A percentile compares a stretch with the other conserved stretches of the same genome.
These are phyloP conservation scores for Ophiostoma ulmi DNA, from an alignment of 2,329 filamentous ascomycete species.

Conservation along the genomic window DNA sequence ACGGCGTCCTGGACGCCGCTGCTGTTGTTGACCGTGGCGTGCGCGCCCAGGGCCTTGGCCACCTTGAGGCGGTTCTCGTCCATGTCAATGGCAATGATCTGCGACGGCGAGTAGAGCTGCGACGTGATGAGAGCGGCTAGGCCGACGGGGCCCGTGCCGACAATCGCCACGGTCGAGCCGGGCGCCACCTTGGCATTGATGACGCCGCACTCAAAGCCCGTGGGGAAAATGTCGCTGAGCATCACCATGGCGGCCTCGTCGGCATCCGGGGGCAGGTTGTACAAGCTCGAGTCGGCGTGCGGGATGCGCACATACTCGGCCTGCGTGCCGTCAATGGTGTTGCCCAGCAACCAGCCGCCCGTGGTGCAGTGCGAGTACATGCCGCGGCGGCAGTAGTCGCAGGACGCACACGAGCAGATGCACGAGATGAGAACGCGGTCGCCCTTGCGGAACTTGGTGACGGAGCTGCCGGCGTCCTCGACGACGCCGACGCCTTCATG, in stretches of 20 bases:
- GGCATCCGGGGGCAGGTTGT: conserved; percentile 39
- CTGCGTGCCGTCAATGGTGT: conserved; percentile 50
- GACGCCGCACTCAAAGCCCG: conserved; percentile 51
- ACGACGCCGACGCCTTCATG: conserved; percentile 51
- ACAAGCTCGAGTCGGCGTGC: conserved; percentile 46
- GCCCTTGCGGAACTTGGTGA: conserved; percentile 45
- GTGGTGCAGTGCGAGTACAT: conserved; percentile 50
- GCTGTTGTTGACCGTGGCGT: conserved; percentile 40
- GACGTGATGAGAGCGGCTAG: conserved; percentile 51
- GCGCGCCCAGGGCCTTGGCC: conserved; percentile 46
- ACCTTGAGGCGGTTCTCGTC: conserved; percentile 45
- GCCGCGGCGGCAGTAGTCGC: conserved; percentile 46
- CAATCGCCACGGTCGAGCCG: conserved; percentile 48
- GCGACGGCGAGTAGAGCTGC: conserved; percentile 48
- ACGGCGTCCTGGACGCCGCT: conserved; percentile 30
- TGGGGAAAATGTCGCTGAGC: conserved; percentile 53
- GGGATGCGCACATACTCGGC: conserved; percentile 53
- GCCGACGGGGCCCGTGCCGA: conserved; percentile 53
- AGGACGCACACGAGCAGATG: conserved; percentile 48
- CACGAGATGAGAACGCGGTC: conserved; percentile 49
- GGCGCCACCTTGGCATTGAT: conserved; percentile 48
- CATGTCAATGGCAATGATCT: conserved; percentile 48
- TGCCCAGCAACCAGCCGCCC: conserved; percentile 52
- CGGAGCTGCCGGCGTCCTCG: conserved; percentile 41
- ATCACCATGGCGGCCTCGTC: conserved; percentile 42